Evolutionary conservation across 352 stramenopile species (phyloP).

Genomic region (Pythium volutum): DNA sequence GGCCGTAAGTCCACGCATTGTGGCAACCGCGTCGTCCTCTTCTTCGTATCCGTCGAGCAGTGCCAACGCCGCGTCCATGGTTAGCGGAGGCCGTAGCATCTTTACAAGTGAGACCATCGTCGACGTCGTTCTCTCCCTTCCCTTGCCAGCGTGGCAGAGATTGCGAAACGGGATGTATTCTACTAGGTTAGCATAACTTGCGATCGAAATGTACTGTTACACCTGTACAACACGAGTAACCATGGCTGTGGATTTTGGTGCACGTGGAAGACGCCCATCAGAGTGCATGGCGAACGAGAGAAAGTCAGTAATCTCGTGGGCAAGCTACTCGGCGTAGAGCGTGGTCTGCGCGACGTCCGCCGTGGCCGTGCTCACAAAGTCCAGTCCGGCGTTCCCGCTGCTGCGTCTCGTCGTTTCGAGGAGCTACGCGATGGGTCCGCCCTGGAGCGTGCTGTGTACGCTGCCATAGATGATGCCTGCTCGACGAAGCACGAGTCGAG

Average conservation of each 20-base stretch:
- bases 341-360: slow-evolving; percentile 13
- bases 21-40: not conserved
- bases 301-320: slow-evolving; percentile 20
- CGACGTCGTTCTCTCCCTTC: not conserved
- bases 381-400: slow-evolving; percentile 10
- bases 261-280: no score
- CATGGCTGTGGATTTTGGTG: no score
- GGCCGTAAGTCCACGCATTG: not conserved
- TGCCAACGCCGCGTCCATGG: slow-evolving; percentile 4
- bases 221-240: slow-evolving; percentile 10
- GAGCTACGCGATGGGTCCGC: slow-evolving; percentile 17
- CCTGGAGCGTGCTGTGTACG: slow-evolving; percentile 4
- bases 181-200: no score
- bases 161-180: no score
- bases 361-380: slow-evolving; percentile 10
- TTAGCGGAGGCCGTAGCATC: slow-evolving; percentile 2
- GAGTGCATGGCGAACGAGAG: no score
- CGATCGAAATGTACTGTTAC: slow-evolving; percentile 6
- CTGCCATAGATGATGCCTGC: slow-evolving; percentile 19
- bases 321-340: slow-evolving; percentile 15
- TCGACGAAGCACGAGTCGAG: slow-evolving; percentile 15
- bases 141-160: slow-evolving; percentile 6
- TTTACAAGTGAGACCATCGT: not conserved
- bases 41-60: slow-evolving; percentile 14
- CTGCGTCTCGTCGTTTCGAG: slow-evolving; percentile 16